A percentile compares a stretch with the other conserved stretches of the same genome.
phyloP scores from a whole-genome alignment of 2,329 filamentous ascomycete genomes.

The Hymenoscyphus fructigenus region DNA sequence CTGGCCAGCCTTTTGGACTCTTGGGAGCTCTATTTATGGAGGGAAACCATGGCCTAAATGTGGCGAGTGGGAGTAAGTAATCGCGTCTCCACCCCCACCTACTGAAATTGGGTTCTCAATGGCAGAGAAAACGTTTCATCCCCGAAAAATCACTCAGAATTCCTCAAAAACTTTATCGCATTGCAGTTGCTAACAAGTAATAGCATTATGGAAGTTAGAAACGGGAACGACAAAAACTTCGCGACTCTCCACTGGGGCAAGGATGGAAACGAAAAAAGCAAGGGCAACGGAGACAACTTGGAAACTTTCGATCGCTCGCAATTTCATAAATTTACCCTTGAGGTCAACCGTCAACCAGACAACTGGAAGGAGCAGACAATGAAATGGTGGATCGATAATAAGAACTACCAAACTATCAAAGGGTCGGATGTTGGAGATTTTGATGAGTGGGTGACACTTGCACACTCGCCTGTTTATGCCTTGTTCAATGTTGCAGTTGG shows the following conservation, averaged over 20 bases:
- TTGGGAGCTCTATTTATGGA: conserved; percentile 8
- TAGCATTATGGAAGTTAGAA: background rate
- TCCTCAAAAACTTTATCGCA: background rate
- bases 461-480: conserved; percentile 14
- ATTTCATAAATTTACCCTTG: conserved; percentile 17
- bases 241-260: background rate
- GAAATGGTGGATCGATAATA: conserved; percentile 19
- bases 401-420: conserved; percentile 13
- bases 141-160: background rate
- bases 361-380: conserved; percentile 13
- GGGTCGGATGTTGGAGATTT: conserved; percentile 11
- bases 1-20: conserved; percentile 20
- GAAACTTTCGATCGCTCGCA: conserved; percentile 5
- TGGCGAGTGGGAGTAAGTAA: conserved; percentile 12
- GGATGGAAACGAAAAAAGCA: background rate
- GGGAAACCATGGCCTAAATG: conserved; percentile 14
- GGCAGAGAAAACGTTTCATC: background rate
- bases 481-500: conserved; percentile 19
- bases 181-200: background rate
- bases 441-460: conserved; percentile 10
- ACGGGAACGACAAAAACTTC: background rate
- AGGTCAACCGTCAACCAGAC: conserved; percentile 6
- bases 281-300: background rate
- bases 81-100: conserved; percentile 6
- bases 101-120: background rate